Conservation (phyloP, 192 early-diverging fungal genomes). For the Backusella liffmaniae region DNA sequence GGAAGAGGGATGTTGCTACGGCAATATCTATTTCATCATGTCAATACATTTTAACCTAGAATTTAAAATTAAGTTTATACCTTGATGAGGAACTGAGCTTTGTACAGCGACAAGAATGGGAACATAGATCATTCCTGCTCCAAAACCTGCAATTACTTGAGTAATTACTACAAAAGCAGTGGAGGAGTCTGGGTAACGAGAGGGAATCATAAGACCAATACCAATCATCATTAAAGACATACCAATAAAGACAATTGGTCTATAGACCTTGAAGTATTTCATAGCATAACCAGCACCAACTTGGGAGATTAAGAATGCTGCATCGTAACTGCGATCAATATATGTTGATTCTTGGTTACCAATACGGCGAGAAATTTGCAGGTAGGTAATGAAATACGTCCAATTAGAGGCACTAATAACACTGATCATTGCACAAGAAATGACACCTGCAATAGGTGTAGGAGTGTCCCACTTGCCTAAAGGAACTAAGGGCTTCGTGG, state of each 20-base stretch:
- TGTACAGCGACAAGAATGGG: slow-evolving; percentile 14
- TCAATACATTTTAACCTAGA: not conserved
- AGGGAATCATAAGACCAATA: slow-evolving; percentile 25
- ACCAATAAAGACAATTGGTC: slow-evolving; percentile 16
- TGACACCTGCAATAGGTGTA: slow-evolving; percentile 15
- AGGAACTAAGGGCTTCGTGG: slow-evolving; percentile 1
- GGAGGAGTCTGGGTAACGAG: slow-evolving; percentile 5
- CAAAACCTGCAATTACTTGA: slow-evolving; percentile 23
- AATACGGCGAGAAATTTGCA: slow-evolving; percentile 14
- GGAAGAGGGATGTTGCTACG: slow-evolving; percentile 17
- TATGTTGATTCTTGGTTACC: slow-evolving; percentile 6
- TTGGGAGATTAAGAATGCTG: slow-evolving; percentile 16
- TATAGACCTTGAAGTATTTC: slow-evolving; percentile 12
- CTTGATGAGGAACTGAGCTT: slow-evolving; percentile 16
- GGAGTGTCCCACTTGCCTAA: slow-evolving; percentile 8
- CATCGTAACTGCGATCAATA: slow-evolving; percentile 5
- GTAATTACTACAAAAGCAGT: slow-evolving; percentile 13
- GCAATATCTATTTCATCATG: slow-evolving; percentile 11
- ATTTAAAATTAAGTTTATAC: not conserved
- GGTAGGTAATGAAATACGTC: slow-evolving; percentile 17
- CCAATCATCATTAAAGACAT: slow-evolving; percentile 13
- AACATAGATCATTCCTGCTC: slow-evolving; percentile 19
- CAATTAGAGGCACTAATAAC: slow-evolving; percentile 14
- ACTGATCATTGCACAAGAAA: slow-evolving; percentile 12
- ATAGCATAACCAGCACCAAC: slow-evolving; percentile 11